Evolutionary conservation across 2,329 filamentous ascomycete genomes (phyloP).

Genomic region (Cytospora piceicola): DNA sequence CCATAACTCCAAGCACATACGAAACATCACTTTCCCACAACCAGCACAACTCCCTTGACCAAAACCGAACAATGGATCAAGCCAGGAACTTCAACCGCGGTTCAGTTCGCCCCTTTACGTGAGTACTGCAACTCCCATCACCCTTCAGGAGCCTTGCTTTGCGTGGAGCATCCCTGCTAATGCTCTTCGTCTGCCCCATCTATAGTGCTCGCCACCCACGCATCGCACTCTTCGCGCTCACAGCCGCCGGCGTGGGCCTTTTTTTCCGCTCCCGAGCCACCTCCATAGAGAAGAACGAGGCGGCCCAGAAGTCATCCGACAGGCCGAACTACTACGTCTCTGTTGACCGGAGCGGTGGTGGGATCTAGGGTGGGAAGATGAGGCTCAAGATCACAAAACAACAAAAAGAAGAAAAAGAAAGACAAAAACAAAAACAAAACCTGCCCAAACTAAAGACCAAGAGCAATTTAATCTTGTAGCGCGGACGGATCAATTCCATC

Average conservation of each 20-base stretch:
- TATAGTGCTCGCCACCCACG: constrained; percentile 44
- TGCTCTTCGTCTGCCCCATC: too few species aligned
- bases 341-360: constrained; percentile 56
- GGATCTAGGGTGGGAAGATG: constrained; percentile 38
- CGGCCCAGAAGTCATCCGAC: constrained; percentile 44
- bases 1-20: not conserved
- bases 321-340: constrained; percentile 51
- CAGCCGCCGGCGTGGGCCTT: constrained; percentile 37
- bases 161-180: not conserved
- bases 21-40: not conserved
- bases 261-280: constrained; percentile 43
- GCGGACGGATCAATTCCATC: not conserved
- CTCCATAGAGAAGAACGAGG: constrained; percentile 47
- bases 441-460: not conserved
- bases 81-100: constrained; percentile 26
- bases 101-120: constrained; percentile 31
- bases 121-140: constrained; percentile 16
- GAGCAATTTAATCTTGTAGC: not conserved
- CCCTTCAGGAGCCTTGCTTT: too few species aligned
- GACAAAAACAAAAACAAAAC: not conserved
- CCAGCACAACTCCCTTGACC: not conserved
- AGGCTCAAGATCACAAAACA: not conserved
- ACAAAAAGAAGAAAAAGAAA: not conserved
- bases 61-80: constrained; percentile 23
- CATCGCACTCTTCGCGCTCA: constrained; percentile 42